Evolutionary conservation across 306 rosid genomes (phyloP).

Genomic region (Prunus mongolica): DNA sequence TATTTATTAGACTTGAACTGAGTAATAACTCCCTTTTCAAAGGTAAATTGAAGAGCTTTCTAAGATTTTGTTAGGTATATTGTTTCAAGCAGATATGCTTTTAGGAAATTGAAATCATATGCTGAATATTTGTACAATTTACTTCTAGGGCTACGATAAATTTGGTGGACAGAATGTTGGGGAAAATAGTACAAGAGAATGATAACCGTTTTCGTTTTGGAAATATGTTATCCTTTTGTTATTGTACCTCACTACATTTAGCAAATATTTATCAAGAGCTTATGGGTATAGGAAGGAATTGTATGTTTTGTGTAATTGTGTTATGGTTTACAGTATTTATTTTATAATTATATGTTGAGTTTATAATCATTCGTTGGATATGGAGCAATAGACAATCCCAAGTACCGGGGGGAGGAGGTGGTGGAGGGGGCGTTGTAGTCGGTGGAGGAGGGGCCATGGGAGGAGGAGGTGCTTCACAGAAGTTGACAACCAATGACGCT

Average conservation of each 20-base stretch:
- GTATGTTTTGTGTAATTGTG: constrained; percentile 15
- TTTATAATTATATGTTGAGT: constrained; percentile 14
- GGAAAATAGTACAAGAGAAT: not conserved
- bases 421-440: constrained; percentile 6
- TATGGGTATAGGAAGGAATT: constrained; percentile 10
- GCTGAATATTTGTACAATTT: not conserved
- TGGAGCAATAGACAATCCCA: constrained; percentile 64
- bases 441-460: constrained; percentile 35
- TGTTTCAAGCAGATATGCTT: not conserved
- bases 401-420: constrained; percentile 53
- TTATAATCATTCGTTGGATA: constrained; percentile 19
- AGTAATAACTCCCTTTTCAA: constrained; percentile 6
- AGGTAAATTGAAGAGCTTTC: constrained; percentile 11
- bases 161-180: not conserved
- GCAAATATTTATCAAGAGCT: not conserved
- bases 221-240: not conserved
- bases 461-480: constrained; percentile 57
- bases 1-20: constrained; percentile 26
- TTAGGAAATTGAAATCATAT: not conserved
- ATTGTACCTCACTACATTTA: not conserved
- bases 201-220: not conserved
- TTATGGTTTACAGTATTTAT: not conserved
- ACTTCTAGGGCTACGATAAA: not conserved
- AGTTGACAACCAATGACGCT: constrained; percentile 76
- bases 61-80: not conserved